Evolutionary conservation across 495 filamentous ascomycete genomes (phyloP), one percentile per base, ranked within the genome.

Genomic region (Beverwykella pulmonaria): DNA sequence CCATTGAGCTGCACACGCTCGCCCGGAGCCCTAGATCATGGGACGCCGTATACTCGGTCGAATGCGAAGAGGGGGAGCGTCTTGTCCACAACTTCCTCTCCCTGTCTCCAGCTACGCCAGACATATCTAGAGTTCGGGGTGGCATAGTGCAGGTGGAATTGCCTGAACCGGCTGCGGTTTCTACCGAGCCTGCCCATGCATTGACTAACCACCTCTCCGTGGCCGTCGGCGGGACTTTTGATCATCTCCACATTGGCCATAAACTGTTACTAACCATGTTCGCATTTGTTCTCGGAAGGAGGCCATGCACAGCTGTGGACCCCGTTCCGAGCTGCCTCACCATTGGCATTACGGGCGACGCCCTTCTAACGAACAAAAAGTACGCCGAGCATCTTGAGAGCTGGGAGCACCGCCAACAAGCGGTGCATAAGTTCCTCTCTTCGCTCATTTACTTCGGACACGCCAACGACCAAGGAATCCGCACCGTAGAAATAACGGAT

Each of bases 191-290:
- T 19, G 53, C 17, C 0, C 30, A 41, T 61, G 48, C 65, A 63
- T 29, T 58, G 73, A 29, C 70, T 76, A 75, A 49, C 49, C 83
- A 87, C 73, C 74, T 76, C 66, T 82, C 83, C 19, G 89, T 96
- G 32, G 87, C 85, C n/a, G 87, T 98, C 32, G 94, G 93, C 46
- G 94, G 94, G 20, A 98, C 94, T 3, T 98, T 98, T 75, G 94
- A 98, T 76, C 91, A 98, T 77, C 85, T 98, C 39, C 94, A 98
- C 74, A 84, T 90, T 27, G 94, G 94, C n/a, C 94, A 98, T 80
- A 97, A 97, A 73, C 82, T 97, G 23, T 84, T 98, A 7, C 81
- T 98, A 36, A 93, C 93, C 8, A 93, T 93, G 70, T 89, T 87
- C 9, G 88, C 89, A 4, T 80, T 97, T 53, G 80, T 91, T 10